phyloP scores from a whole-genome alignment of 495 filamentous ascomycete genomes.

The Xylaria flabelliformis region DNA sequence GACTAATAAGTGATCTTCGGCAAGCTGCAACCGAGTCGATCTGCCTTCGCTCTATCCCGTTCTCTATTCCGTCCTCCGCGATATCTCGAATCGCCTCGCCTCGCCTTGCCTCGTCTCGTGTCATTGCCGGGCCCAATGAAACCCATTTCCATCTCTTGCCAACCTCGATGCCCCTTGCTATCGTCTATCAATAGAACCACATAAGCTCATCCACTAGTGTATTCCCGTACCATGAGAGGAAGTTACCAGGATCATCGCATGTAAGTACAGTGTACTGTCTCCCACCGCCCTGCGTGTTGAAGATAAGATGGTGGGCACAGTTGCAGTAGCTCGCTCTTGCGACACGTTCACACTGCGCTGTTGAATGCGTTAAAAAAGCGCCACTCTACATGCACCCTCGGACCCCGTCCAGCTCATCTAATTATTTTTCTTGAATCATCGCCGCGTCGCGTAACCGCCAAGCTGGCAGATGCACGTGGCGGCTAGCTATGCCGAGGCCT shows the following conservation, averaged over 20 bases:
- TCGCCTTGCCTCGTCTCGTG: not conserved
- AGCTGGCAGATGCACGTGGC: constrained; percentile 23
- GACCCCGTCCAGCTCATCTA: constrained; percentile 2
- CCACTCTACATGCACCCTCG: constrained; percentile 12
- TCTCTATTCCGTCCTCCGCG: not conserved
- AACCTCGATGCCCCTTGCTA: not conserved
- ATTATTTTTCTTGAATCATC: not conserved
- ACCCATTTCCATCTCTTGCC: not conserved
- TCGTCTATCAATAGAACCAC: not conserved
- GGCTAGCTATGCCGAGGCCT: not conserved
- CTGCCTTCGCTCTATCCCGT: not conserved
- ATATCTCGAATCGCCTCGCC: not conserved
- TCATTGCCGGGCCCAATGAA: constrained; percentile 4
- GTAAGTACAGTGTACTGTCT: constrained; percentile 23
- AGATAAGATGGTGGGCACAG: constrained; percentile 11
- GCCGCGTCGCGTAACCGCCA: not conserved
- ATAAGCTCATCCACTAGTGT: constrained; percentile 7
- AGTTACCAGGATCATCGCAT: constrained; percentile 17
- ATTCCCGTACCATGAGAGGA: constrained; percentile 20
- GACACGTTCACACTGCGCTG: not conserved
- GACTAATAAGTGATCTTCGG: constrained; percentile 10
- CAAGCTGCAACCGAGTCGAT: constrained; percentile 4
- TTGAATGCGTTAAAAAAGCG: constrained; percentile 23
- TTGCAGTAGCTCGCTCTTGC: constrained; percentile 24
- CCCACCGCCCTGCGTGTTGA: constrained; percentile 8